Percentiles rank a stretch among this genome's conserved stretches.
Conservation (phyloP, 148 eudicot species). For the Arbutus unedo region DNA sequence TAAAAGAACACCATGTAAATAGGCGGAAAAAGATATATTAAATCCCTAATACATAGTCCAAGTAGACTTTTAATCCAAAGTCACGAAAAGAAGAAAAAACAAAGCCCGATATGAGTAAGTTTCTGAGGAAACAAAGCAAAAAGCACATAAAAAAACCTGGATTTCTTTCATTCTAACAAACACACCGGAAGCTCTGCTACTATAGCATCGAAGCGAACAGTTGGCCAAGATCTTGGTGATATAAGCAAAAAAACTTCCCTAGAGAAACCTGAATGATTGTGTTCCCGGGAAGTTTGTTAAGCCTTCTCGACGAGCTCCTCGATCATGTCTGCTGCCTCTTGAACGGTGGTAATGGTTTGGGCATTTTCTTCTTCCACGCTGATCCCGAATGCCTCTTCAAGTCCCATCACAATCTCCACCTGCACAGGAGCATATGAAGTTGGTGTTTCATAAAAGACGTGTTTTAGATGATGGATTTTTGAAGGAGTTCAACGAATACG, state of each 20-base stretch:
- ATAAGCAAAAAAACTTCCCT: constrained; percentile 6
- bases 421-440: background rate
- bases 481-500: background rate
- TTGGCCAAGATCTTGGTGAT: background rate
- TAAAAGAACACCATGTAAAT: background rate
- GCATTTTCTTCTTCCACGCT: constrained; percentile 48
- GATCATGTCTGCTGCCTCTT: constrained; percentile 47
- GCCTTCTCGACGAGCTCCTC: constrained; percentile 31
- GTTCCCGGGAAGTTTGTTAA: constrained; percentile 5
- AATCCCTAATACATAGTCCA: background rate
- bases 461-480: background rate
- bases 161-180: background rate
- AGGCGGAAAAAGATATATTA: background rate
- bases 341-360: constrained; percentile 35
- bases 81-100: background rate
- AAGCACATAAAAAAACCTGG: background rate
- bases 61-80: constrained; percentile 1
- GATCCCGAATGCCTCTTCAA: constrained; percentile 44
- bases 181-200: constrained; percentile 7
- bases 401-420: constrained; percentile 54
- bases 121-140: background rate
- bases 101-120: background rate
- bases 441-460: background rate
- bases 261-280: background rate
- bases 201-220: background rate